These are phyloP conservation scores for Thermoascus crustaceus DNA, from an alignment of 2,329 filamentous ascomycete genomes.

Conservation along the genomic window DNA sequence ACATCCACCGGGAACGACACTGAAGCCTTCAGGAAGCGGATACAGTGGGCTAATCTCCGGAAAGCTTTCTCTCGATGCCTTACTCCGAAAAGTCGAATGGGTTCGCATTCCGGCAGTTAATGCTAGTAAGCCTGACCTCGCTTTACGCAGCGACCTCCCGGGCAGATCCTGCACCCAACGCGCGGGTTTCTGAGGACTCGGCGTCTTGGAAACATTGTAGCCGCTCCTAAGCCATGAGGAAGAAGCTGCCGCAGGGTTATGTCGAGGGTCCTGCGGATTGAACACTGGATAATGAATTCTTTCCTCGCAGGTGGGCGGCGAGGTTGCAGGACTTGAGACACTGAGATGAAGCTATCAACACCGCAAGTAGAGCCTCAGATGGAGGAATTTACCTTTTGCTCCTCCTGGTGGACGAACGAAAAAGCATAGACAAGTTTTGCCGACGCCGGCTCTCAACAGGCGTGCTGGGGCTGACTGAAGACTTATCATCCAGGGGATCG, in stretches of 20 bases:
- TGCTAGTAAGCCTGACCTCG: conserved; percentile 23
- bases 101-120: conserved; percentile 20
- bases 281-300: conserved; percentile 28
- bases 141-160: conserved; percentile 23
- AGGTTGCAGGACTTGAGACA: conserved; percentile 6
- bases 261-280: conserved; percentile 27
- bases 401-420: too few species aligned
- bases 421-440: too few species aligned
- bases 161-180: conserved; percentile 21
- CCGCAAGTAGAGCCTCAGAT: background rate
- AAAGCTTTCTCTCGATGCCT: background rate
- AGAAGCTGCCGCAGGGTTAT: conserved; percentile 20
- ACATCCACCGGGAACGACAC: conserved; percentile 5
- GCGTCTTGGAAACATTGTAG: conserved; percentile 8
- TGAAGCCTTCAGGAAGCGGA: conserved; percentile 1
- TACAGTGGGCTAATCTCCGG: background rate
- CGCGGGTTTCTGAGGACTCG: conserved; percentile 12
- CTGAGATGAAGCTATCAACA: conserved; percentile 6
- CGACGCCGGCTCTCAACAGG: too few species aligned
- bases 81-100: conserved; percentile 8
- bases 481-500: too few species aligned
- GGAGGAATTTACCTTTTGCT: background rate
- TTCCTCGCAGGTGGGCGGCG: conserved; percentile 22
- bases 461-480: too few species aligned
- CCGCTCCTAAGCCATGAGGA: conserved; percentile 9